These are phyloP conservation scores for Phoma sp. DNA, from an alignment of 2,329 filamentous ascomycete genomes.

Conservation along the genomic window DNA sequence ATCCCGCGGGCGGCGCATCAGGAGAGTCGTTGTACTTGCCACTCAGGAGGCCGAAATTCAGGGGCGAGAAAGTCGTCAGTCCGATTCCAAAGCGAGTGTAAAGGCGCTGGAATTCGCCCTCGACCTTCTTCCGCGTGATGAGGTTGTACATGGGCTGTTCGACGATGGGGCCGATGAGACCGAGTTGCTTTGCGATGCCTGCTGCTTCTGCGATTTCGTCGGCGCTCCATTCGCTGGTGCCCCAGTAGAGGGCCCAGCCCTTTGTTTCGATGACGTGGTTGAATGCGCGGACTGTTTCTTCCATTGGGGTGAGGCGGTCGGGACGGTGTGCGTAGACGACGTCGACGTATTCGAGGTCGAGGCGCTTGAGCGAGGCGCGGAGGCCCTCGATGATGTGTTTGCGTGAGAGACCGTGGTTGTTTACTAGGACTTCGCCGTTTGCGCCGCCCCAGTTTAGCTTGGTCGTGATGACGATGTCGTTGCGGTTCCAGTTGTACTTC, in stretches of 20 bases:
- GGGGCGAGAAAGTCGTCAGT: conserved; percentile 63
- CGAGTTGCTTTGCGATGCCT: conserved; percentile 67
- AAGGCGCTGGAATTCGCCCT: conserved; percentile 64
- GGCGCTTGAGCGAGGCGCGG: conserved; percentile 65
- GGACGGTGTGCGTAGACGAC: conserved; percentile 74
- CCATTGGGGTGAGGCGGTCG: conserved; percentile 73
- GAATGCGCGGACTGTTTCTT: conserved; percentile 75
- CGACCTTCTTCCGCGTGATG: conserved; percentile 64
- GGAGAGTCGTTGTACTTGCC: conserved; percentile 67
- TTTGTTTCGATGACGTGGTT: conserved; percentile 72
- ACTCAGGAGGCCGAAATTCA: conserved; percentile 64
- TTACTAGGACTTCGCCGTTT: conserved; percentile 61
- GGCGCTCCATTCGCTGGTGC: conserved; percentile 67
- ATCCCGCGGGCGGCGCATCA: conserved; percentile 64
- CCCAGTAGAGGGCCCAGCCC: conserved; percentile 73
- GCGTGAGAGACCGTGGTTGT: conserved; percentile 72
- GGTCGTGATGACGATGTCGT: conserved; percentile 62
- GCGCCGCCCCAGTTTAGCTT: conserved; percentile 65
- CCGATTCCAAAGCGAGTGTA: conserved; percentile 63
- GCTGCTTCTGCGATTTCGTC: conserved; percentile 66
- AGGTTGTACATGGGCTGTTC: conserved; percentile 66
- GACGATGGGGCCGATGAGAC: conserved; percentile 62
- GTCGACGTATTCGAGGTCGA: conserved; percentile 70
- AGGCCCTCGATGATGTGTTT: conserved; percentile 76
- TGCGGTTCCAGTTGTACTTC: conserved; percentile 57